Evolutionary conservation across 2,329 filamentous ascomycete genomes (phyloP), one percentile per base, ranked within the genome.

Genomic region (Fusarium albosuccineum): DNA sequence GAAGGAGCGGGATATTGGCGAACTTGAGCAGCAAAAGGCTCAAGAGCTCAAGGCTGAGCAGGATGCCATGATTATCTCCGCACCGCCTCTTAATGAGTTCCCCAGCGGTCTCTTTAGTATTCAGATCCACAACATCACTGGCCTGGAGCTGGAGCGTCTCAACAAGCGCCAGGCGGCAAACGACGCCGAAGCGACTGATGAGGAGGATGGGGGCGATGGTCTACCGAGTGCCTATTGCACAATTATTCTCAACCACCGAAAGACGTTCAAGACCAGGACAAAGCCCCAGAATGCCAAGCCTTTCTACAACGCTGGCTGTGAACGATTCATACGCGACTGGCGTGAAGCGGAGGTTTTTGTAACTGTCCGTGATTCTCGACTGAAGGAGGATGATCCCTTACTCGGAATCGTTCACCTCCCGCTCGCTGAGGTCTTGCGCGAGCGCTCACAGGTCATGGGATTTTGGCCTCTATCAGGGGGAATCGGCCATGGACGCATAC

Each of bases 221-320:
- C 79, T 92, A 39, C 91, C 91, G 0, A 91, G 89, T 48, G 83
- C 88, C 27, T 94, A 92, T 74, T 92, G 90, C 75, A 92, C 85
- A 33, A 86, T 93, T 68, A 91, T 93, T 42, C 78, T 93, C 68
- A 92, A 93, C 73, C 90, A 93, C 73, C 85, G 86, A 67, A 92
- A 86, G 74, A 81, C 85, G 11, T 94, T 90, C 79, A 89, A 86
- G 70, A 92, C 91, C 2, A 82, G 91, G 14, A 92, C 91, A 0
- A 93, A 94, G 77, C 91, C 91, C 1, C 92, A 92, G 79, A 93
- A 92, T 64, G 85, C 88, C 0, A 92, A 92, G 70, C 91, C 91
- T 0, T 93, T 93, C 76, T 93, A 91, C 82, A 93, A 93, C 67
- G 91, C 91, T 3, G 89, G 89, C 6, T 92, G 88, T 2, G 91